These are phyloP conservation scores for Tricholoma furcatifolium DNA, from an alignment of 768 basidiomycete genomes.

Conservation along the genomic window DNA sequence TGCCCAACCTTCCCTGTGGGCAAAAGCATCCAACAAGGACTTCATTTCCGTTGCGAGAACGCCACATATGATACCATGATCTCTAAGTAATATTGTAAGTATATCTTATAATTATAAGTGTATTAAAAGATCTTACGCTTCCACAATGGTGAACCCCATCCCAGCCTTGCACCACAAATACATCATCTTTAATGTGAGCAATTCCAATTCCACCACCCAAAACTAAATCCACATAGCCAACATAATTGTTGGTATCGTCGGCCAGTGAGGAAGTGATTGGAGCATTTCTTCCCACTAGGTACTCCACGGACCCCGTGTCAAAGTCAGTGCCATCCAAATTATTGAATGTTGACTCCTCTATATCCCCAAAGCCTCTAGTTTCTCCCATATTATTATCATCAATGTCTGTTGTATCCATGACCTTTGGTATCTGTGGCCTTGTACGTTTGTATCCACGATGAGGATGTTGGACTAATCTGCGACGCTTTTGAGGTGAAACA, in stretches of 20 bases:
- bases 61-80: constrained; percentile 1
- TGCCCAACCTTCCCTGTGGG: neutral
- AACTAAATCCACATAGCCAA: neutral
- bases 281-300: neutral
- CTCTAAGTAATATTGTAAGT: neutral
- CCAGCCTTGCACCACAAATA: constrained; percentile 6
- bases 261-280: neutral
- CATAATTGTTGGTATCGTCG: neutral
- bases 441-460: neutral
- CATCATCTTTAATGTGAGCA: neutral
- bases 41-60: neutral
- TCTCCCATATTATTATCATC: neutral
- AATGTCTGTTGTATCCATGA: neutral
- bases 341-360: neutral
- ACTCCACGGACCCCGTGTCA: too few relatives aligned
- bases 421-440: too few relatives aligned
- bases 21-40: neutral
- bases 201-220: neutral
- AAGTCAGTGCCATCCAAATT: neutral
- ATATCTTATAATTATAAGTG: too few relatives aligned
- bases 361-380: neutral
- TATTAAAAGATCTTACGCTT: too few relatives aligned
- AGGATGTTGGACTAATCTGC: neutral
- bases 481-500: neutral
- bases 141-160: neutral